Base-by-base conservation (phyloP, 2,329 filamentous ascomycete species). In the Lasiodiplodia hormozganensis region DNA sequence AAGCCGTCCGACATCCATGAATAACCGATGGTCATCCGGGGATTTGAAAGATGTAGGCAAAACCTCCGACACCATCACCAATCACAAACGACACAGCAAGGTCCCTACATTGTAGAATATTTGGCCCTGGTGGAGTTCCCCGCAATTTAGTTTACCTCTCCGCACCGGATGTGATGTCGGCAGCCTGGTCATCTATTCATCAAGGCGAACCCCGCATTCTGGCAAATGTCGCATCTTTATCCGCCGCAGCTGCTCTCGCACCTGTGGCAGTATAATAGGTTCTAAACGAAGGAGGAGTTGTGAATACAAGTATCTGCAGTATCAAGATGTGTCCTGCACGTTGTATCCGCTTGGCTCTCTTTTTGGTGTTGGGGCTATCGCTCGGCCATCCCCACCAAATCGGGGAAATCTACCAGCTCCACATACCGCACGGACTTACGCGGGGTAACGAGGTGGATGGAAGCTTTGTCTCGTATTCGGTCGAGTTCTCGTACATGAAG, bases 201-300 rank as follows among this genome's bases (percentile, higher is more conserved):
- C 21, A 23, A n/a, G n/a, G 47, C 16, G 47, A 51, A 51, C 47
- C 47, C 38, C 38, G 38, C 38, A 43, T 16, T 43, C 18, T 43
- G 38, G 38, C 14, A 18, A 18, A 18, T 16, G 38, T 43, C 38
- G 38, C 16, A 43, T 43, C 5, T 18, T 43, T 43, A 43, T 43
- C 38, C 38, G 38, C 38, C 14, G 18, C 14, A 18, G 14, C 1
- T 43, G 5, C 4, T 6, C 14, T 16, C 6, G 14, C 14, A 12
- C 18, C 12, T 43, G 14, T 2, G 16, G 14, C 14, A 43, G 16
- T 18, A 43, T 18, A 18, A 18, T 16, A 16, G 14, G 14, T 16
- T 16, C 5, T 18, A 1, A n/a, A 1, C 7, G 5, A 43, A 5
- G 5, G 4, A 18, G 0, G 2, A 16, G 5, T 6, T 6, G 16